A percentile compares a stretch with the other conserved stretches of the same genome.
Conservation (phyloP, 2,329 filamentous ascomycete species). For the Coniosporium tulheliwenetii region DNA sequence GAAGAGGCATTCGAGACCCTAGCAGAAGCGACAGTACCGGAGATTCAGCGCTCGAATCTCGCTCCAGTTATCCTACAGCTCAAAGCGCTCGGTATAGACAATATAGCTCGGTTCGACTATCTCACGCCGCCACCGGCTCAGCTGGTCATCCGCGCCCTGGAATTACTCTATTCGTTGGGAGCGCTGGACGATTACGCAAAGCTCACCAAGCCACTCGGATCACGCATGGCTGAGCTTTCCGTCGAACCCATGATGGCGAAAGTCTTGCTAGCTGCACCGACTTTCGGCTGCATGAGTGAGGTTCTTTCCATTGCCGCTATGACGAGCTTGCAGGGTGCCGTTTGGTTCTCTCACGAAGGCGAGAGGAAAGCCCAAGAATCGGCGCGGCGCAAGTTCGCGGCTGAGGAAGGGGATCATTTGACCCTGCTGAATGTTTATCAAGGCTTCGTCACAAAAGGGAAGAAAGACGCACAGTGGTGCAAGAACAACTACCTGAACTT, state of each 20-base stretch:
- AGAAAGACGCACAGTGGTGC: constrained; percentile 75
- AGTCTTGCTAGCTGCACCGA: constrained; percentile 58
- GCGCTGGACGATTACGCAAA: constrained; percentile 83
- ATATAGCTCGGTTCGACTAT: constrained; percentile 81
- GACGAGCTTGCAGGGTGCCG: constrained; percentile 67
- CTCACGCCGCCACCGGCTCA: constrained; percentile 73
- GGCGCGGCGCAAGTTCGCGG: constrained; percentile 67
- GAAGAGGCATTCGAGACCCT: constrained; percentile 54
- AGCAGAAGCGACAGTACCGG: constrained; percentile 61
- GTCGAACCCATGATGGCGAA: constrained; percentile 95
- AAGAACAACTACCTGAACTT: constrained; percentile 77
- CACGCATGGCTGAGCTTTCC: constrained; percentile 82
- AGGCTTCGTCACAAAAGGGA: constrained; percentile 68
- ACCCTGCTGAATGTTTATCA: constrained; percentile 90
- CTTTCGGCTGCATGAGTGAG: constrained; percentile 68
- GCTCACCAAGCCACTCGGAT: constrained; percentile 74
- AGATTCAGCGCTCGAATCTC: constrained; percentile 84
- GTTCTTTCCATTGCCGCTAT: constrained; percentile 88
- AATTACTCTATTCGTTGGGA: constrained; percentile 74
- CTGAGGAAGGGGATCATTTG: constrained; percentile 84
- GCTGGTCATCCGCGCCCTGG: constrained; percentile 70
- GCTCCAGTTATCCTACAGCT: constrained; percentile 80
- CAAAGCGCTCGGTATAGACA: constrained; percentile 89
- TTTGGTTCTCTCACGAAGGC: constrained; percentile 70
- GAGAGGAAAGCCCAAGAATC: constrained; percentile 63